Base-by-base conservation (phyloP, 805 yeast species). In the Nakazawaea molendinolei region DNA sequence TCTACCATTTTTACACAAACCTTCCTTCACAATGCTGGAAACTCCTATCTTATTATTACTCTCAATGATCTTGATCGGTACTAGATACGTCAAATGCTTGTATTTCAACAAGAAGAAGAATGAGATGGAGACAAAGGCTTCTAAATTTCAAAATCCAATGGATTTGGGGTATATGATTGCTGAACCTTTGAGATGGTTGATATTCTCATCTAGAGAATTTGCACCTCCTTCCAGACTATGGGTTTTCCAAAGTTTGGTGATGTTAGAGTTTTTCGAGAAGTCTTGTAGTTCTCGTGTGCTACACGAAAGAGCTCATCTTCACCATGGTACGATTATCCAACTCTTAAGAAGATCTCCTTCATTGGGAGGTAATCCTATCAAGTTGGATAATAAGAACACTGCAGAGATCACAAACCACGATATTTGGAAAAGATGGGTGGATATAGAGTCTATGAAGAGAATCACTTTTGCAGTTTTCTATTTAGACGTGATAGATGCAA, bases 251-350 rank as follows among this genome's bases (percentile, higher is more conserved):
- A 67, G 85, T 46, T 63, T 86, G 43, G 55, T 82, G 38, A 52
- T 86, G 43, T 53, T 86, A n/a, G 95, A 86, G 50, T 76, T 79
- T 59, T 79, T 76, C 50, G 95, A 86, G 52, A 83, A 86, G 58
- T 70, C 80, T 41, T 77, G 81, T 46, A 65, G 86, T 0, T 70
- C 74, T 30, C 61, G 95, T 47, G 60, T 61, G 27, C 56, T 83
- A 47, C 95, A 86, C 52, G 95, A 86, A 57, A 58, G 95, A 32
- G 83, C 86, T 0, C 90, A 81, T 55, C 61, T 86, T 15, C 95
- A 86, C 52, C 95, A 86, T 54, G 95, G 92, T 4, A 81, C 95
- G 0, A 77, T 89, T 0, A 77, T 85, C 27, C 95, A 86, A 55
- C 58, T 86, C 28, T 58, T 86, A 33, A 61, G 94, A 45, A 65